Conservation (phyloP, 768 basidiomycete species). For the Boletus vinaceobasis region DNA sequence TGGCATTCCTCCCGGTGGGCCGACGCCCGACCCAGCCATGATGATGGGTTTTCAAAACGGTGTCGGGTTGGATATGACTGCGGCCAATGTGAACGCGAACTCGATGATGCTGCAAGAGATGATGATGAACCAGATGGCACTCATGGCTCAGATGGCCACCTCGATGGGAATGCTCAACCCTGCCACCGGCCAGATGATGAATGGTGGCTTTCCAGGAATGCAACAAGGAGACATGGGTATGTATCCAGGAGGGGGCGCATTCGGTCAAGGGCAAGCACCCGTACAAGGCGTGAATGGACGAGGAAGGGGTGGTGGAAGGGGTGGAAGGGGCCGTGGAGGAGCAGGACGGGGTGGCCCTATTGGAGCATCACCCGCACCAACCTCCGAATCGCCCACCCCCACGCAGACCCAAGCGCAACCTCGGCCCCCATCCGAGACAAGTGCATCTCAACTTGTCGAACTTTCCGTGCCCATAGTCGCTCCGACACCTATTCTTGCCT, state of each 20-base stretch:
- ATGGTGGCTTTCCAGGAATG: constrained; percentile 57
- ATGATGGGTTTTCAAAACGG: constrained; percentile 49
- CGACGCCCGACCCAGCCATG: constrained; percentile 32
- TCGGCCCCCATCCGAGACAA: constrained; percentile 16
- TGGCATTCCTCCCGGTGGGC: constrained; percentile 37
- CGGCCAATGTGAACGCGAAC: constrained; percentile 57
- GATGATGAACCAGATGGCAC: constrained; percentile 88
- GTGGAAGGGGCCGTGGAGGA: constrained; percentile 44
- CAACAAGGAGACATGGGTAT: constrained; percentile 51
- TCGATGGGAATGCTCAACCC: constrained; percentile 77
- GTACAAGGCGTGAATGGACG: constrained; percentile 31
- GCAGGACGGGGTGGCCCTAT: constrained; percentile 40
- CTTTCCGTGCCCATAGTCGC: constrained; percentile 19
- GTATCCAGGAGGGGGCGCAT: constrained; percentile 33
- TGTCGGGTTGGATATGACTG: constrained; percentile 38
- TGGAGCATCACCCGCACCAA: constrained; percentile 22
- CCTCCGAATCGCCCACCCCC: constrained; percentile 17
- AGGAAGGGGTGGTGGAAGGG: constrained; percentile 46
- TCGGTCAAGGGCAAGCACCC: constrained; percentile 18
- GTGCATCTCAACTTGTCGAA: constrained; percentile 6
- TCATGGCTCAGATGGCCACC: constrained; percentile 90
- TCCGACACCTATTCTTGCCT: constrained; percentile 28
- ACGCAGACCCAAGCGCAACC: constrained; percentile 19
- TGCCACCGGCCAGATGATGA: constrained; percentile 52
- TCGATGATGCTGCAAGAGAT: constrained; percentile 81